A percentile compares a stretch with the other conserved stretches of the same genome.
Conservation (phyloP, 2,329 filamentous ascomycete species). For the Colletotrichum horii region DNA sequence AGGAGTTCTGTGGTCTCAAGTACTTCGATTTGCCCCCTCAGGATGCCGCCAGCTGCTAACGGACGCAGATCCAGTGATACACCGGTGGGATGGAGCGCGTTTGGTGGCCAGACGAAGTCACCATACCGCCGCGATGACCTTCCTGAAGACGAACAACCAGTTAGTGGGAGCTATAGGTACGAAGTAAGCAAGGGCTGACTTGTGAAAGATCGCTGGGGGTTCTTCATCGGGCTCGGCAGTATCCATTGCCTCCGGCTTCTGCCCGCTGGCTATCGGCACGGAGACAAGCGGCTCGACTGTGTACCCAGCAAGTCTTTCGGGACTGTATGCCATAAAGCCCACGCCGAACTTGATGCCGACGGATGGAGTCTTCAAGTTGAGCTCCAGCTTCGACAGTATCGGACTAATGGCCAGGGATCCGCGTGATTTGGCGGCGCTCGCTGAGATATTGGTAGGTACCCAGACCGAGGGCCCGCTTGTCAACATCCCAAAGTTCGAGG, state of each 20-base stretch:
- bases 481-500: background rate
- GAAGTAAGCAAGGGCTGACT: background rate
- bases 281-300: slow-evolving; percentile 43
- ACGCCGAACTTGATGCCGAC: slow-evolving; percentile 16
- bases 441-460: slow-evolving; percentile 3
- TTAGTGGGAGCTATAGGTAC: background rate
- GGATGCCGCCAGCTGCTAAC: background rate
- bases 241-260: slow-evolving; percentile 42
- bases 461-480: background rate
- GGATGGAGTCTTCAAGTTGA: slow-evolving; percentile 22
- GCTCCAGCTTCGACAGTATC: slow-evolving; percentile 24
- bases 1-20: background rate
- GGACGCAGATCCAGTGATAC: slow-evolving; percentile 37
- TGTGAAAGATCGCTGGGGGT: slow-evolving; percentile 33
- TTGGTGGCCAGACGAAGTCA: slow-evolving; percentile 27
- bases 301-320: slow-evolving; percentile 41
- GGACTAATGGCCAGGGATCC: slow-evolving; percentile 27
- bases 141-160: slow-evolving; percentile 19
- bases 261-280: slow-evolving; percentile 39
- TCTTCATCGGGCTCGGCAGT: slow-evolving; percentile 38
- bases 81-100: slow-evolving; percentile 42
- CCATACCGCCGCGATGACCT: slow-evolving; percentile 20
- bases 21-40: background rate
- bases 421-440: slow-evolving; percentile 22
- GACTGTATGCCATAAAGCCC: slow-evolving; percentile 40